Base-by-base conservation (phyloP, 148 eudicot genomes). In the Selenicereus undatus region DNA sequence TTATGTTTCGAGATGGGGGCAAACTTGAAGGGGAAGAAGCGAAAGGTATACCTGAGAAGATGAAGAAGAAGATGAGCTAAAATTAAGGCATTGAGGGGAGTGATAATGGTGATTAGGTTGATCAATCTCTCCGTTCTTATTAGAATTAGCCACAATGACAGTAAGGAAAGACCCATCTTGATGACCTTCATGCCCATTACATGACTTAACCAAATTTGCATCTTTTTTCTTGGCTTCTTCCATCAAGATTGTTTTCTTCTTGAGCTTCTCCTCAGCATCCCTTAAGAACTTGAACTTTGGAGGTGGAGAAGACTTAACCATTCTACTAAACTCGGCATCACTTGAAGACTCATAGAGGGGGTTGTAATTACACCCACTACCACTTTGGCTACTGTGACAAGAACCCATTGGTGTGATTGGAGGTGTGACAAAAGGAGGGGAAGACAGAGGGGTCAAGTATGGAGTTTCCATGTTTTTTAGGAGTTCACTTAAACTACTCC, bases 181-280 rank as follows among this genome's bases (percentile, higher is more conserved):
- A 12, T 86, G 86, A 12, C 85, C 84, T 71, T 81, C 62, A 4
- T 56, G 18, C 82, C 45, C 80, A 48, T 18, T 11, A 71, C 43
- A 5, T 39, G 43, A 29, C 14, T 22, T 75, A 2, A 8, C n/a
- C 70, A 52, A 24, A 27, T 30, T 65, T 5, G 30, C 43, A 30
- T 27, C 77, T 54, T 30, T 50, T 4, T 3, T 74, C 45, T 65
- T 76, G 65, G 27, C 81, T 26, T 83, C 69, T 50, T 80, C 75
- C 35, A 77, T 48, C 74, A 83, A 60, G 78, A 75, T 76, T 11
- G 20, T 86, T 78, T 81, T 90, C 76, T 80, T 87, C 9, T 86
- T 79, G 20, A 90, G 78, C 76, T 93, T 93, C 71, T 89, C 92
- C 77, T 93, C 97, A 32, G 97, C 95, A 87, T 90, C 93, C 78